phyloP scores from a whole-genome alignment of 768 basidiomycete genomes.

The Mycena indigotica region DNA sequence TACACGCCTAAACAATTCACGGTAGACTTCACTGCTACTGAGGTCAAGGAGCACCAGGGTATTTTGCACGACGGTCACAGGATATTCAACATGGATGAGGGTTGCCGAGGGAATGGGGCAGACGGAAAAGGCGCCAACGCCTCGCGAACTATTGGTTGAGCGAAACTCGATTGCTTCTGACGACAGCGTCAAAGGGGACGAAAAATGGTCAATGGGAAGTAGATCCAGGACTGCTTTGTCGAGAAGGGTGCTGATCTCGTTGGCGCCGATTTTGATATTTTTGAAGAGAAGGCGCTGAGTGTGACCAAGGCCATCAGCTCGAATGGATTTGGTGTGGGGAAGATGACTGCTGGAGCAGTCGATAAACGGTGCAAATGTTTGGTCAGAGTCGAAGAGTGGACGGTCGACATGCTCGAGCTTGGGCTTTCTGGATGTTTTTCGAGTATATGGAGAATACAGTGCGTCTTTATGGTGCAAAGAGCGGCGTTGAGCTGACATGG shows the following conservation, averaged over 20 bases:
- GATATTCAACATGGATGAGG: slow-evolving; percentile 18
- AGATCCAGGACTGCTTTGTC: slow-evolving; percentile 10
- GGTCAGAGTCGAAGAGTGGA: slow-evolving; percentile 7
- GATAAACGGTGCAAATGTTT: neutral
- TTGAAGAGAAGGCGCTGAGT: slow-evolving; percentile 19
- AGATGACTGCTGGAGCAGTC: no score
- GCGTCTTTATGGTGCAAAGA: slow-evolving; percentile 5
- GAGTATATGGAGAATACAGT: slow-evolving; percentile 13
- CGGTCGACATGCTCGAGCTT: slow-evolving; percentile 12
- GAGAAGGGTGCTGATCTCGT: slow-evolving; percentile 19
- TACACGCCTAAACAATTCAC: slow-evolving; percentile 15
- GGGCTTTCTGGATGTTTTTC: no score
- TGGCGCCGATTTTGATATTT: slow-evolving; percentile 11
- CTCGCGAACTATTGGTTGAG: neutral
- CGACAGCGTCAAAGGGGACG: slow-evolving; percentile 3
- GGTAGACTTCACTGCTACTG: slow-evolving; percentile 11
- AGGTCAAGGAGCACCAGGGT: slow-evolving; percentile 16
- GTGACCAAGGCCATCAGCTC: slow-evolving; percentile 10
- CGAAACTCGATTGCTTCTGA: slow-evolving; percentile 18
- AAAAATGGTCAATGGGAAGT: slow-evolving; percentile 8
- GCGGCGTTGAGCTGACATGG: slow-evolving; percentile 2
- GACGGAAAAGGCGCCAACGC: slow-evolving; percentile 14
- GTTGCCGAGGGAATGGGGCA: slow-evolving; percentile 9
- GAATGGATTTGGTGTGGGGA: slow-evolving; percentile 7
- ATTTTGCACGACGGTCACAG: slow-evolving; percentile 13